phyloP scores from a whole-genome alignment of 495 filamentous ascomycete genomes.

The Platismatia glauca region DNA sequence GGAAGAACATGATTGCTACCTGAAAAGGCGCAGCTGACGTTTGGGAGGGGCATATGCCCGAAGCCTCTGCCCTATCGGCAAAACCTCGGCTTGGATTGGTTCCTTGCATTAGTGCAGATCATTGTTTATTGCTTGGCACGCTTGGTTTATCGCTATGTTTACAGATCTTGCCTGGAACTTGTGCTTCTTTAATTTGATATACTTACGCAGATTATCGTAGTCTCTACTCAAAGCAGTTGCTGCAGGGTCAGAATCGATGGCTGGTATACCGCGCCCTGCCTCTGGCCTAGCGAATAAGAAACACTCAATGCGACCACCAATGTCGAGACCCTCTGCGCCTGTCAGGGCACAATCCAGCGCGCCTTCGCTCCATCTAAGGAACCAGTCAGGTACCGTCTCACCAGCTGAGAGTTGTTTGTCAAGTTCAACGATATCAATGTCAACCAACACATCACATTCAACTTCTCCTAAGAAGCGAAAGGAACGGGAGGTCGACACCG shows the following conservation, averaged over 20 bases:
- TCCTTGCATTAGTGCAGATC: conserved; percentile 6
- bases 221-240: neutral
- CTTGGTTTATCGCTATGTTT: conserved; percentile 9
- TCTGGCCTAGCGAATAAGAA: conserved; percentile 44
- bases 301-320: conserved; percentile 48
- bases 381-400: conserved; percentile 42
- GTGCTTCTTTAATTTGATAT: neutral
- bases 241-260: conserved; percentile 32
- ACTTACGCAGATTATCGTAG: neutral
- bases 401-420: conserved; percentile 61
- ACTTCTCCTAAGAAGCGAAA: conserved; percentile 62
- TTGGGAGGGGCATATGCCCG: neutral
- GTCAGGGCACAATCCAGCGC: conserved; percentile 39
- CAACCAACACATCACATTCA: conserved; percentile 39
- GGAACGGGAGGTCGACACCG: conserved; percentile 69
- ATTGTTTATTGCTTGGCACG: conserved; percentile 14
- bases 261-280: conserved; percentile 45
- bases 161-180: neutral
- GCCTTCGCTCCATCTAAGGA: conserved; percentile 34
- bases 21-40: conserved; percentile 5
- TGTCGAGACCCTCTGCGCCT: conserved; percentile 33
- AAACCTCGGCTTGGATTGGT: neutral
- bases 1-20: neutral
- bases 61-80: neutral
- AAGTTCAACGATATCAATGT: conserved; percentile 46